Evolutionary conservation across 306 rosid species (phyloP), one percentile per base, ranked within the genome.

Genomic region (Prinsepia uniflora): DNA sequence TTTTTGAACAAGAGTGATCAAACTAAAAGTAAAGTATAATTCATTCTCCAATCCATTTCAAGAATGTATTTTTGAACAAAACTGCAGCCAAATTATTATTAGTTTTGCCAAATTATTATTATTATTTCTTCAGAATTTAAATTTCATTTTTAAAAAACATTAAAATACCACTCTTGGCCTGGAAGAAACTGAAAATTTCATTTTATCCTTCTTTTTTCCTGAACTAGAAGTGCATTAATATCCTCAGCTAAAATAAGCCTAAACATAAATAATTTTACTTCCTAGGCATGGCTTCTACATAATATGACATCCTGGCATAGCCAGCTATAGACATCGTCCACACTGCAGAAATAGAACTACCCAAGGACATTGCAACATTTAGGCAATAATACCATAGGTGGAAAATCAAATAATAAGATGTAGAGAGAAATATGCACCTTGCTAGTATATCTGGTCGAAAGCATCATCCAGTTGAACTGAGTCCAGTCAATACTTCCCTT

Each of bases 381-480:
- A 70, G 19, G 52, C 63, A 40, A 30, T 20, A 4, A 49, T 10
- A 50, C 15, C 44, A 47, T 6, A 15, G 18, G 2, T 45, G 39
- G 18, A 36, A n/a, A 39, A 52, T 39, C 12, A 41, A 47, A 50
- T 40, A 66, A 63, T 19, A 64, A 36, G 13, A 53, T 40, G 52
- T 45, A 42, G 20, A 40, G 66, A n/a, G 22, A 40, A 53, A 65
- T 36, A 20, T 65, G 65, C 61, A 86, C 83, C 79, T 80, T 70
- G 84, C 52, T 61, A 69, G 66, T 74, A n/a, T n/a, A n/a, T n/a
- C n/a, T n/a, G n/a, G n/a, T n/a, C n/a, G n/a, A n/a, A 71, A 71
- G 72, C 57, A 53, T n/a, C 50, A 59, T 72, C 73, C 41, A 30
- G 67, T 73, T 77, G 72, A 72, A 76, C 71, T 48, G 47, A 75